Evolutionary conservation across 768 basidiomycete genomes (phyloP).

Genomic region (Russula griseocarnosa): DNA sequence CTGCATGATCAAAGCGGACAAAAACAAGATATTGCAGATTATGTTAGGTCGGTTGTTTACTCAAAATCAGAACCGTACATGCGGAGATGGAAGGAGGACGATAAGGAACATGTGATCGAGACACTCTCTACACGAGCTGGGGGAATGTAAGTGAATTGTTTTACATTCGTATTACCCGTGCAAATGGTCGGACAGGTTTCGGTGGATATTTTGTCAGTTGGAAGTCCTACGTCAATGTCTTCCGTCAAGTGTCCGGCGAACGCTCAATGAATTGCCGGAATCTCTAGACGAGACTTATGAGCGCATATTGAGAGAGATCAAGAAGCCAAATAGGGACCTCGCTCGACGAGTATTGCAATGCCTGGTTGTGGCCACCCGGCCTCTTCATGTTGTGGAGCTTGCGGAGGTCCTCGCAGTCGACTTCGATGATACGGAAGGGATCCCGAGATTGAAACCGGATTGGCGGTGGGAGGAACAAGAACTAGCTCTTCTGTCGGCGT

Average conservation of each 20-base stretch:
- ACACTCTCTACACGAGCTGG: neutral
- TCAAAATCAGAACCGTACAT: neutral
- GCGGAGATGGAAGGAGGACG: neutral
- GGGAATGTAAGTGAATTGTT: neutral
- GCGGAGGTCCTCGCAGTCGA: slow-evolving; percentile 1
- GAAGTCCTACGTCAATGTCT: neutral
- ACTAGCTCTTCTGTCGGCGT: neutral
- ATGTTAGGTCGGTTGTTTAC: neutral
- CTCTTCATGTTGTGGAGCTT: neutral
- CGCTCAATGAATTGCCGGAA: neutral
- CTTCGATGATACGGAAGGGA: neutral
- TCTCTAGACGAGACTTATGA: neutral
- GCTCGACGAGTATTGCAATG: neutral
- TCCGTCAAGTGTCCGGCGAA: neutral
- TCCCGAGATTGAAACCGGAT: neutral
- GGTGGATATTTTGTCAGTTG: neutral
- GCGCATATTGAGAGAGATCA: neutral
- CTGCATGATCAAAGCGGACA: slow-evolving; percentile 4
- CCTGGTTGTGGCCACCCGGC: neutral
- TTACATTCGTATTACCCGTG: too few species aligned
- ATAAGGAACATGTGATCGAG: neutral
- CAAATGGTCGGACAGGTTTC: neutral
- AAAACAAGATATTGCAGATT: neutral
- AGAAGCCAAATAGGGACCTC: neutral
- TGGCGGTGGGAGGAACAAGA: neutral